Base-by-base conservation (phyloP, 164 flowering plant species). In the Echeveria elegans region DNA sequence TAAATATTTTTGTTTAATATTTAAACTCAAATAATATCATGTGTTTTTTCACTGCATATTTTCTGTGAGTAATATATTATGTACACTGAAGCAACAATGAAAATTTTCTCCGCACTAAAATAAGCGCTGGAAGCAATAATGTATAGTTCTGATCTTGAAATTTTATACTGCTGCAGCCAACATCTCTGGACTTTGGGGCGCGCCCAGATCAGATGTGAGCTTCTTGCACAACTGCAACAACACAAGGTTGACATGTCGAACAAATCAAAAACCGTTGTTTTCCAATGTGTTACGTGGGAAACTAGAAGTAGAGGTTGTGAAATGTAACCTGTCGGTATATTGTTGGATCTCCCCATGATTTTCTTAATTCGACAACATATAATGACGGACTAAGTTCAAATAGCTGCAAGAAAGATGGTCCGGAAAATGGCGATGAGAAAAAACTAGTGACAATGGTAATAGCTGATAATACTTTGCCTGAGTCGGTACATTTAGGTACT, bases 281-380 rank as follows among this genome's bases (percentile, higher is more conserved):
- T n/a, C n/a, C n/a, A n/a, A n/a, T n/a, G n/a, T n/a, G n/a, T n/a
- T n/a, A n/a, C n/a, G n/a, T n/a, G n/a, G n/a, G n/a, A n/a, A n/a
- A n/a, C n/a, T n/a, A n/a, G n/a, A n/a, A 19, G n/a, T 16, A 10
- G 71, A 34, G 26, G 26, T n/a, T 50, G 56, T 6, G 14, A 37
- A 50, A 65, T 32, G 36, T 28, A 28, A 89, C 98, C 92, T 90
- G 87, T 88, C 92, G 83, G 68, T 94, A 94, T 21, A 79, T 66
- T 28, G 80, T 65, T 15, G 88, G 28, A 81, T 94, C 98, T 41
- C 98, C 98, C 62, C 72, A 72, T 31, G 91, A 78, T 79, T 94
- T 94, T 79, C 86, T 82, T 48, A 94, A 67, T 76, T 94, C 98
- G 65, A 94, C 98, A 29, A 94, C 98, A 73, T 80, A 80, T 37